A percentile compares a stretch with the other conserved stretches of the same genome.
phyloP scores from a whole-genome alignment of 495 filamentous ascomycete genomes.

The Trichoderma virens region DNA sequence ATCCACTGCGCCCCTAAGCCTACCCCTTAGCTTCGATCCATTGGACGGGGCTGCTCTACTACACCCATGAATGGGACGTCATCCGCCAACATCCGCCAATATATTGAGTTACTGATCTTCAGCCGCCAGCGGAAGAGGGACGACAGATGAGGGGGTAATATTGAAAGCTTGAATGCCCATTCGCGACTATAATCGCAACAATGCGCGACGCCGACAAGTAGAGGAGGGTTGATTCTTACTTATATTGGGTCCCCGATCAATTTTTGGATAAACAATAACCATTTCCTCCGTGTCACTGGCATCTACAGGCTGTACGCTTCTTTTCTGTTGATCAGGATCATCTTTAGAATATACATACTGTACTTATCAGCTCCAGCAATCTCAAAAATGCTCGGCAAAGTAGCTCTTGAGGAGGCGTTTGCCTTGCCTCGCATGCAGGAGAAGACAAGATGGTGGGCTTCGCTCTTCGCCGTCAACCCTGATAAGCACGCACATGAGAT shows the following conservation, averaged over 20 bases:
- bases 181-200: not conserved
- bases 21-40: not conserved
- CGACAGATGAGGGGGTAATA: not conserved
- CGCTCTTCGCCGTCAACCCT: conserved; percentile 21
- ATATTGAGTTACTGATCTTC: not conserved
- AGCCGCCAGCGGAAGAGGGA: conserved; percentile 5
- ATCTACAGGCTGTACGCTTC: no score
- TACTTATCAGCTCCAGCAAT: conserved; percentile 7
- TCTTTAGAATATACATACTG: not conserved
- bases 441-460: conserved; percentile 42
- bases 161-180: not conserved
- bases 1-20: not conserved
- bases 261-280: no score
- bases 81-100: not conserved
- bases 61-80: not conserved
- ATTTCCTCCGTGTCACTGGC: no score
- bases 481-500: conserved; percentile 13
- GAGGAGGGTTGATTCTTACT: not conserved
- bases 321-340: not conserved
- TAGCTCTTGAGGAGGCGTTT: conserved; percentile 46
- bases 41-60: not conserved
- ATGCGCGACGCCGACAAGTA: not conserved
- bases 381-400: conserved; percentile 45
- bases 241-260: not conserved
- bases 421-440: conserved; percentile 32